These are phyloP conservation scores for Barbatosphaeria neglecta DNA, from an alignment of 495 filamentous ascomycete species.

Conservation along the genomic window DNA sequence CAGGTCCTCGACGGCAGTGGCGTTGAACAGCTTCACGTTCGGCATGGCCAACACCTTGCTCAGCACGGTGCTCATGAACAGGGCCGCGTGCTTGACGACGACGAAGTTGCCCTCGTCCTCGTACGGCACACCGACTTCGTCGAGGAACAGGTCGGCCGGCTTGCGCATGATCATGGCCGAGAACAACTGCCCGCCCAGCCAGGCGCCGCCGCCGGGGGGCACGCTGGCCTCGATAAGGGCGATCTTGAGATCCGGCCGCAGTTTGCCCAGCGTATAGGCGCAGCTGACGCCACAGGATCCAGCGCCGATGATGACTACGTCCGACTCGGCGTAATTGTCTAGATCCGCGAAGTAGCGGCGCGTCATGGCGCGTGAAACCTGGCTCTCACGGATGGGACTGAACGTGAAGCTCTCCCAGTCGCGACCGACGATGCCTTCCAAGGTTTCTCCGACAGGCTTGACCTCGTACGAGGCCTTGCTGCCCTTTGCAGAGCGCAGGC, in stretches of 20 bases:
- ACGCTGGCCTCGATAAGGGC: slow-evolving; percentile 82
- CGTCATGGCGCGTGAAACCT: slow-evolving; percentile 86
- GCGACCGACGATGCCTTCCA: slow-evolving; percentile 48
- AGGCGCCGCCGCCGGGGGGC: slow-evolving; percentile 78
- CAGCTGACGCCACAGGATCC: slow-evolving; percentile 77
- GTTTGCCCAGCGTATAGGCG: slow-evolving; percentile 73
- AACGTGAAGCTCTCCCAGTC: slow-evolving; percentile 73
- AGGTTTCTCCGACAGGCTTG: slow-evolving; percentile 31
- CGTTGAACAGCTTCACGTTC: slow-evolving; percentile 94
- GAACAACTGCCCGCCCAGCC: slow-evolving; percentile 89
- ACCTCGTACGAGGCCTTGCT: no score
- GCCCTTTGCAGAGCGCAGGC: slow-evolving; percentile 19
- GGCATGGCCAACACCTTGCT: slow-evolving; percentile 69
- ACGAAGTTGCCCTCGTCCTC: slow-evolving; percentile 80
- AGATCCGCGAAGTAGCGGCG: slow-evolving; percentile 83
- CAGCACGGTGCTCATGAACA: slow-evolving; percentile 79
- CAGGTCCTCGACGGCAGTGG: slow-evolving; percentile 80
- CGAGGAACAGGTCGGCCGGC: slow-evolving; percentile 73
- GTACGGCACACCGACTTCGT: slow-evolving; percentile 69
- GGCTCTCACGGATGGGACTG: slow-evolving; percentile 74
- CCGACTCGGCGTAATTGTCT: slow-evolving; percentile 78
- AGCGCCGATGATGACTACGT: slow-evolving; percentile 84
- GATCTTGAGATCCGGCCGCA: slow-evolving; percentile 81
- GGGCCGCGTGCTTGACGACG: slow-evolving; percentile 84
- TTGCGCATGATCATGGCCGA: slow-evolving; percentile 89